Evolutionary conservation across 176 grass and related monocot species (phyloP), one percentile per base, ranked within the genome.

Genomic region (Musa beccarii): DNA sequence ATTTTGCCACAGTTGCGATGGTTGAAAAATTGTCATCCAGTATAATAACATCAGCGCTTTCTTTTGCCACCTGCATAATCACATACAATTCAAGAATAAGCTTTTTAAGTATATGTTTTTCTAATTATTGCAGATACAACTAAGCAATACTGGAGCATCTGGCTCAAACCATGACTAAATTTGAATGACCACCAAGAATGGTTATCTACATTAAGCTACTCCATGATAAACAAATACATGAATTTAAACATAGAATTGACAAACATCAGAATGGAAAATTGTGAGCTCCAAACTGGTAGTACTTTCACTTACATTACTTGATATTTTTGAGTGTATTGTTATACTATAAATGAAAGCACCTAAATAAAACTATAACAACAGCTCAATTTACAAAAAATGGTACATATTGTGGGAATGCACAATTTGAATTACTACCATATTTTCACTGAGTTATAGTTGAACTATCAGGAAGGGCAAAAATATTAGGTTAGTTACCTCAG

Each of bases 1-100:
- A 92, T 84, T 90, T 90, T 6, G 87, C 89, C 74, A 96, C 93
- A 49, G 89, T 96, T 19, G 86, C 89, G 71, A 92, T 96, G 19
- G 89, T 96, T 24, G 93, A 90, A 65, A 92, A 96, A 77, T 96
- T 96, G 74, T 92, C 93, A 72, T 96, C 89, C 16, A 96, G 81
- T 81, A 96, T 96, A 76, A 96, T 89, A 24, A 92, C 82, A 88
- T 96, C 90, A 74, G 93, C 87, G 11, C 87, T 96, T 81, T 92
- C 93, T 85, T 96, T 96, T 10, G 93, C 93, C 55, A 96, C 93
- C 93, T 96, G 80, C 20, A 66, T 16, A 10, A 9, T 17, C 57
- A 74, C 8, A 13, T 16, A 26, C 15, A 11, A 24, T 54, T 11
- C 13, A 56, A 19, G 1, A 17, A 55, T 2, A 28, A 28, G 26